phyloP scores from a whole-genome alignment of 371 early-diverging fungal genomes.

The Actinomortierella ambigua region DNA sequence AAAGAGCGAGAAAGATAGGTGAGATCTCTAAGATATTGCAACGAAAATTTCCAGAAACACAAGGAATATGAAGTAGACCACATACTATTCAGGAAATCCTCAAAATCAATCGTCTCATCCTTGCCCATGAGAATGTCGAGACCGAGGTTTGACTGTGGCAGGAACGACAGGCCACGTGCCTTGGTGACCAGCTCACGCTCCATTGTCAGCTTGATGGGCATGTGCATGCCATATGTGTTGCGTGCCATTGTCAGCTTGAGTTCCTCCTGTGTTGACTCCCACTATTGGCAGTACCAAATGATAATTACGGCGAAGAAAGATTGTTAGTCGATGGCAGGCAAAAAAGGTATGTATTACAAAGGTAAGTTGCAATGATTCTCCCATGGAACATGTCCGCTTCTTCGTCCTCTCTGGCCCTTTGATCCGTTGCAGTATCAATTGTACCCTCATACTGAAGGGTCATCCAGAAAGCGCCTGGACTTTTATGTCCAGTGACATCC shows the following conservation, averaged over 20 bases:
- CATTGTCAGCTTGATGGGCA: constrained; percentile 91
- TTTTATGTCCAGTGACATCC: too few species aligned
- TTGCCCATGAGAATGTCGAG: constrained; percentile 86
- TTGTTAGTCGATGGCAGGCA: too few species aligned
- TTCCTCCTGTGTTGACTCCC: constrained; percentile 84
- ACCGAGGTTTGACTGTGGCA: constrained; percentile 78
- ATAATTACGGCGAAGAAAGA: too few species aligned
- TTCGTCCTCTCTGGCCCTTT: too few species aligned
- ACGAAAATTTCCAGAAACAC: neutral
- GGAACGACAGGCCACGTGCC: constrained; percentile 68
- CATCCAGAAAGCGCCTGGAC: too few species aligned
- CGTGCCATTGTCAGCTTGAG: constrained; percentile 82
- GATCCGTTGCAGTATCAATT: too few species aligned
- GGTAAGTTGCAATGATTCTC: too few species aligned
- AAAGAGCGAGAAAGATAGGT: neutral
- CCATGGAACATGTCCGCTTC: too few species aligned
- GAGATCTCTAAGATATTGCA: neutral
- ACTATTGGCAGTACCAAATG: constrained; percentile 61
- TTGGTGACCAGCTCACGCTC: constrained; percentile 74
- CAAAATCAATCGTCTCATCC: constrained; percentile 88
- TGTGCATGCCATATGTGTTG: constrained; percentile 83
- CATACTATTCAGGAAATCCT: constrained; percentile 87
- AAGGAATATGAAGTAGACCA: neutral
- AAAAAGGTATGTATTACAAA: too few species aligned
- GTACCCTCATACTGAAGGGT: too few species aligned